A percentile compares a stretch with the other conserved stretches of the same genome.
Conservation (phyloP, 371 early-diverging fungal species). For the Mucor circinelloides region DNA sequence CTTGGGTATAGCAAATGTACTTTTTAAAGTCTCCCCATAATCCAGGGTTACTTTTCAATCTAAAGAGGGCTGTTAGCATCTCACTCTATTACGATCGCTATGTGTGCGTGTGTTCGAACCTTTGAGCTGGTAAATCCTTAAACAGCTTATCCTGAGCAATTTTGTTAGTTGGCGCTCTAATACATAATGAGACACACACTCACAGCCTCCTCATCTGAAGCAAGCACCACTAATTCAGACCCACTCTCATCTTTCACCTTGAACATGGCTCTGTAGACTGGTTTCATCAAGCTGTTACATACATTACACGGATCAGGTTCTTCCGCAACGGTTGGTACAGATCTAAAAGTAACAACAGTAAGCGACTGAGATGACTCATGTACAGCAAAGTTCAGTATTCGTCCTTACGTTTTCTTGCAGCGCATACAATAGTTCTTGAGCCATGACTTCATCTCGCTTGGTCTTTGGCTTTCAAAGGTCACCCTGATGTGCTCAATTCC, state of each 20-base stretch:
- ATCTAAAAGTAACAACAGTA: neutral
- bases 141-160: neutral
- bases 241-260: neutral
- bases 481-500: no score
- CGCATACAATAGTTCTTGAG: neutral
- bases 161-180: neutral
- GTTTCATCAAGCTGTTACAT: neutral
- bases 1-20: neutral
- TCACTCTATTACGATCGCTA: no score
- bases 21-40: neutral
- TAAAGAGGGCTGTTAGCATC: neutral
- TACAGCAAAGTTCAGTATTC: neutral
- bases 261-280: neutral
- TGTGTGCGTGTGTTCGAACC: neutral
- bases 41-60: neutral
- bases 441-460: slow-evolving; percentile 4
- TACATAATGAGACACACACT: neutral
- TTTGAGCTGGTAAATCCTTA: neutral
- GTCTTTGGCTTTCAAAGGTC: neutral
- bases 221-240: neutral
- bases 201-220: slow-evolving; percentile 2
- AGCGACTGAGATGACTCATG: neutral
- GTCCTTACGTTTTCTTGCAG: slow-evolving; percentile 8
- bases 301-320: neutral
- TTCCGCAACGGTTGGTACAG: neutral